phyloP scores from a whole-genome alignment of 139 green algal genomes.

The Edaphochlamys debaryana region DNA sequence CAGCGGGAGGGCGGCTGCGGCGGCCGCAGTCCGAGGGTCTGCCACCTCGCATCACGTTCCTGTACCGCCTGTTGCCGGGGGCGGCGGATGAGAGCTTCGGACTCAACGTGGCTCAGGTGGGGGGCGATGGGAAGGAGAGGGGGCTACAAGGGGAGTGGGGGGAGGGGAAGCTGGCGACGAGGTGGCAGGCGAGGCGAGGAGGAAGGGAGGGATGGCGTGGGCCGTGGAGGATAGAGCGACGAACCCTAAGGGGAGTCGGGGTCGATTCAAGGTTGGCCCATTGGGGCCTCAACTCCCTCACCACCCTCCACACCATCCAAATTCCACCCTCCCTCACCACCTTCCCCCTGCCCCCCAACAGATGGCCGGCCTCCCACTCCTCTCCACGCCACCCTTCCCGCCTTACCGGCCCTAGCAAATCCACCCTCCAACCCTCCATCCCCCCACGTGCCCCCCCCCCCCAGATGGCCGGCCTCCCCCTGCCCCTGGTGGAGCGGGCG shows the following conservation, averaged over 20 bases:
- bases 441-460: neutral
- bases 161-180: too few species aligned
- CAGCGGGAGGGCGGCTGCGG: neutral
- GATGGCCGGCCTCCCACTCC: neutral
- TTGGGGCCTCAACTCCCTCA: too few species aligned
- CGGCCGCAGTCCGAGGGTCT: neutral
- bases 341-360: too few species aligned
- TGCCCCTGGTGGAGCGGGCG: neutral
- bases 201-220: too few species aligned
- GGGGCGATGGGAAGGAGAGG: neutral
- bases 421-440: neutral
- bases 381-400: neutral
- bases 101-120: slow-evolving; percentile 88
- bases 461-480: neutral
- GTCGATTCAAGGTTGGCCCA: neutral
- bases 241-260: too few species aligned
- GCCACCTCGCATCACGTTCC: slow-evolving; percentile 76
- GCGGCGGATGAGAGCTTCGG: slow-evolving; percentile 85
- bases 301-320: too few species aligned
- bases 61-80: slow-evolving; percentile 85
- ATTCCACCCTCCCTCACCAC: too few species aligned
- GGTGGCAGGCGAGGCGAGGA: too few species aligned
- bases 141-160: neutral
- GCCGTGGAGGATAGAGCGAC: too few species aligned
- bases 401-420: neutral